Evolutionary conservation across 2,329 filamentous ascomycete genomes (phyloP).

Genomic region (Aspergillus brunneoviolaceus): DNA sequence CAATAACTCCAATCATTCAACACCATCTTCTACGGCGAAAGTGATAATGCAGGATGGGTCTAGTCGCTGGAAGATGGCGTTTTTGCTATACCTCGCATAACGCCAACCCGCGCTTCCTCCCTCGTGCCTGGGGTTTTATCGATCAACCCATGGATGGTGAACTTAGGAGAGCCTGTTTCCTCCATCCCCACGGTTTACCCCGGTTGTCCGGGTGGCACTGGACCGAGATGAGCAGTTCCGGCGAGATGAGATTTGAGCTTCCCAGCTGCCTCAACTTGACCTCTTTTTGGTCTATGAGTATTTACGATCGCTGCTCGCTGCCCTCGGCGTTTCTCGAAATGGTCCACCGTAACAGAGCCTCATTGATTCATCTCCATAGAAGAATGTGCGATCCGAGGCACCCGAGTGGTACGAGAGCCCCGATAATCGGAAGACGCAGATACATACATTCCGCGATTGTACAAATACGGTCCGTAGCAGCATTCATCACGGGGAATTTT

Average conservation of each 20-base stretch:
- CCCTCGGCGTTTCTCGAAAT: no score
- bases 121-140: background rate
- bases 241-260: background rate
- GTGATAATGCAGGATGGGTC: background rate
- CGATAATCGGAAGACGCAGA: background rate
- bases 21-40: background rate
- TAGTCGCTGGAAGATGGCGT: background rate
- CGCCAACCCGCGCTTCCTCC: background rate
- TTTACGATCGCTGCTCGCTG: no score
- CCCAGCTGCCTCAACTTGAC: background rate
- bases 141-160: background rate
- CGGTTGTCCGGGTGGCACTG: background rate
- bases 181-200: background rate
- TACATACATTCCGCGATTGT: background rate
- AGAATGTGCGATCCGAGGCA: background rate
- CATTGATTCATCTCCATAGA: background rate
- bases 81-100: no score
- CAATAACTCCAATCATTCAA: background rate
- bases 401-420: background rate
- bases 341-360: background rate
- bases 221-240: background rate
- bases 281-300: background rate
- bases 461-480: background rate
- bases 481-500: background rate
- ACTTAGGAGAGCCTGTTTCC: background rate